Evolutionary conservation across 2,329 filamentous ascomycete genomes (phyloP), one percentile per base, ranked within the genome.

Genomic region (Xylaria sp.): DNA sequence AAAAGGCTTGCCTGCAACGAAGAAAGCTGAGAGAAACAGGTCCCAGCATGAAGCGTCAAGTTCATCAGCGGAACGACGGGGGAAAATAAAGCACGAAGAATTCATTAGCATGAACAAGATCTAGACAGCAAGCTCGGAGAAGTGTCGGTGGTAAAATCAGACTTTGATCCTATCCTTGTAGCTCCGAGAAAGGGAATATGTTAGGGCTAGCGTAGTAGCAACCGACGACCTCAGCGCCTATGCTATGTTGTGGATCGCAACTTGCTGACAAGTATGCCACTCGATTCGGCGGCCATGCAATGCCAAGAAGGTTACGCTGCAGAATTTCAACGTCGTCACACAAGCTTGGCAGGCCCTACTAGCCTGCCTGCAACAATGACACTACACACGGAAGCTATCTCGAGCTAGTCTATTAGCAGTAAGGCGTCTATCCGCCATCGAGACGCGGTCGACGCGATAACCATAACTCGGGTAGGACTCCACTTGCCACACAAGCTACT

Each of bases 291-390:
- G 54, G 48, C 63, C 44, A 49, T 38, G 59, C 48, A 53, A 62
- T 63, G 68, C 68, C 68, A 70, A 68, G 70, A 68, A 51, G 28
- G 57, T 64, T 59, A 42, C 38, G 61, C 69, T 71, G 69, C 69
- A 67, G 67, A 63, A 67, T 65, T 44, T 23, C 67, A 67, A 65
- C 64, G 64, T 65, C 64, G 61, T 71, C 69, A 71, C 69, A 67
- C 67, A 60, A 31, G 33, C 51, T 59, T 64, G 40, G 56, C 63
- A 56, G 58, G 51, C 38, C 62, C 33, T 61, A 23, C 20, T 36
- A 40, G 15, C n/a, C 38, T 61, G 33, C 58, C 57, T 61, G 57
- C 38, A 48, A 40, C 59, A 36, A 58, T 49, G 33, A 42, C 54
- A 40, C 44, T 56, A 28, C 33, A 28, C 17, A 15, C 17, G n/a